Conservation (phyloP, 768 basidiomycete species). For the Rhodotorula kratochvilovae region DNA sequence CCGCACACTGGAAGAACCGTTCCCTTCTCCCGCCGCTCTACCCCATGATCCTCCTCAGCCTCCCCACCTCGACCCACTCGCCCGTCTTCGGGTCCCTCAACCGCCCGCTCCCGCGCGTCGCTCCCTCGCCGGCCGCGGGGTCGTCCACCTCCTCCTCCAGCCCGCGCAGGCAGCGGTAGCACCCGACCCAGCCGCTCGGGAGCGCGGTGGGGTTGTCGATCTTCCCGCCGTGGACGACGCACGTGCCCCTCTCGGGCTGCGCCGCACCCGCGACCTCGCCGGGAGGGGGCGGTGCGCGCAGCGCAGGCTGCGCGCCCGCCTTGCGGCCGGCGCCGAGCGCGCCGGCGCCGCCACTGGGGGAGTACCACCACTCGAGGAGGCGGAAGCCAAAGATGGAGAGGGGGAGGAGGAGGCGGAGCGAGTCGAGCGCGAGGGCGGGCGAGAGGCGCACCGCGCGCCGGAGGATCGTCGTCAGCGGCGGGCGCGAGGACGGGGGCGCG, state of each 20-base stretch:
- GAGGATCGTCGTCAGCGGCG: slow-evolving; percentile 26
- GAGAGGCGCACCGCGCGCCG: slow-evolving; percentile 13
- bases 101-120: slow-evolving; percentile 4
- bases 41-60: slow-evolving; percentile 37
- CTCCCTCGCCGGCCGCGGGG: background rate
- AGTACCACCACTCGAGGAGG: slow-evolving; percentile 99
- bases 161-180: slow-evolving; percentile 47
- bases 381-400: slow-evolving; percentile 91
- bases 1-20: too few relatives aligned
- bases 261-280: slow-evolving; percentile 45
- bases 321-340: slow-evolving; percentile 59
- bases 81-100: slow-evolving; percentile 27
- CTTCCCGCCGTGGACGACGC: slow-evolving; percentile 68
- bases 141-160: slow-evolving; percentile 27
- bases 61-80: slow-evolving; percentile 24
- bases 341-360: slow-evolving; percentile 76
- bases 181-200: slow-evolving; percentile 36
- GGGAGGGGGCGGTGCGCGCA: slow-evolving; percentile 67
- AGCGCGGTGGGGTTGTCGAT: slow-evolving; percentile 55
- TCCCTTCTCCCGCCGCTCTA: too few relatives aligned
- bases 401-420: slow-evolving; percentile 62
- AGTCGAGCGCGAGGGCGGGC: slow-evolving; percentile 41
- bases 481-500: slow-evolving; percentile 31
- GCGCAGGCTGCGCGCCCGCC: slow-evolving; percentile 71
- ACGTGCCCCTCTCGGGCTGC: slow-evolving; percentile 67